phyloP scores from a whole-genome alignment of 2,329 filamentous ascomycete species.

The Colletotrichum ledebouriae region DNA sequence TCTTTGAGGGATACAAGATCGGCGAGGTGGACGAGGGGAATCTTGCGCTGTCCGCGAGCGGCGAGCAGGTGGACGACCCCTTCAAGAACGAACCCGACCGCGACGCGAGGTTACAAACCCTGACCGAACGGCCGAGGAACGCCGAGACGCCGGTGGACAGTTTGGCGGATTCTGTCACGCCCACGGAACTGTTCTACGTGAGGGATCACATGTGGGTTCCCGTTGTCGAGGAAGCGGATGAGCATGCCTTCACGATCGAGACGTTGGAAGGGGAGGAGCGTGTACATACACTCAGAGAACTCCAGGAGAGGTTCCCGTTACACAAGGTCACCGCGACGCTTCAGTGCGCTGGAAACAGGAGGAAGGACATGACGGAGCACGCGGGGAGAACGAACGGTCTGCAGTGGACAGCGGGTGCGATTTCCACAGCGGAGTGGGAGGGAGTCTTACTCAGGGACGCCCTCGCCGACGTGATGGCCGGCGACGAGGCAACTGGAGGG shows the following conservation, averaged over 20 bases:
- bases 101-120: slow-evolving; percentile 55
- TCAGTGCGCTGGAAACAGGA: too few species aligned
- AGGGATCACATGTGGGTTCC: too few species aligned
- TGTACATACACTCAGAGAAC: too few species aligned
- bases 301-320: too few species aligned
- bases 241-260: too few species aligned
- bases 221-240: too few species aligned
- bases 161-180: background rate
- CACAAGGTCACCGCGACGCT: too few species aligned
- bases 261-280: too few species aligned
- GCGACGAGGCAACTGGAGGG: slow-evolving; percentile 27
- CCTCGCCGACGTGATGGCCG: slow-evolving; percentile 53
- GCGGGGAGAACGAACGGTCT: slow-evolving; percentile 58
- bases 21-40: slow-evolving; percentile 56
- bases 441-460: slow-evolving; percentile 61
- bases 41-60: slow-evolving; percentile 48
- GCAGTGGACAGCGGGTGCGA: slow-evolving; percentile 62
- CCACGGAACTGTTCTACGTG: too few species aligned
- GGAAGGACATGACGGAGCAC: too few species aligned
- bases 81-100: slow-evolving; percentile 58
- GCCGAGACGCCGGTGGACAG: slow-evolving; percentile 61
- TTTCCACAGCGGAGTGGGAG: slow-evolving; percentile 61
- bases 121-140: slow-evolving; percentile 62
- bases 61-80: slow-evolving; percentile 58
- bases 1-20: slow-evolving; percentile 62